phyloP scores from a whole-genome alignment of 768 basidiomycete species.

The Boletus rubropictus region DNA sequence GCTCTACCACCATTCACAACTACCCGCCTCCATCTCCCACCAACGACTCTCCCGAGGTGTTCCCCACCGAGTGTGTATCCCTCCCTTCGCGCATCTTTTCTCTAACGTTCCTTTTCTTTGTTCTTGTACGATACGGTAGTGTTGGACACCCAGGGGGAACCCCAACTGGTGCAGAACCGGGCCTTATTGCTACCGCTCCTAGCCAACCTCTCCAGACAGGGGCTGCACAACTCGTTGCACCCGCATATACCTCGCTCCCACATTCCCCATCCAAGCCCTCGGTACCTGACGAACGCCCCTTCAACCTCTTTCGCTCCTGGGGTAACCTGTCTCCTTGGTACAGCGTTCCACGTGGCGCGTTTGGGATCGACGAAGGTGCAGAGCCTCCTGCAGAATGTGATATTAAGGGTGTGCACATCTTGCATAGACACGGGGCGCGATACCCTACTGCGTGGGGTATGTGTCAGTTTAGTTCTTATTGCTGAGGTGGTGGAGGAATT shows the following conservation, averaged over 20 bases:
- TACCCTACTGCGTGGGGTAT: slow-evolving; percentile 63
- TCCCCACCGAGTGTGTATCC: slow-evolving; percentile 50
- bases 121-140: slow-evolving; percentile 6
- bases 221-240: slow-evolving; percentile 57
- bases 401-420: slow-evolving; percentile 68
- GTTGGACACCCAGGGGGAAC: slow-evolving; percentile 76
- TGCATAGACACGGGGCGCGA: slow-evolving; percentile 80
- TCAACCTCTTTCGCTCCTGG: slow-evolving; percentile 73
- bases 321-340: slow-evolving; percentile 87
- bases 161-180: slow-evolving; percentile 75
- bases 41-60: slow-evolving; percentile 64
- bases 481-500: neutral
- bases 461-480: slow-evolving; percentile 18
- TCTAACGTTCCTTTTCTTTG: neutral
- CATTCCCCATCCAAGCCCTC: slow-evolving; percentile 5
- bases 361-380: slow-evolving; percentile 69
- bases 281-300: slow-evolving; percentile 32
- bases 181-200: slow-evolving; percentile 66
- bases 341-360: slow-evolving; percentile 56
- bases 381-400: slow-evolving; percentile 65
- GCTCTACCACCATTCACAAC: slow-evolving; percentile 61
- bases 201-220: slow-evolving; percentile 74
- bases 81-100: too few species aligned
- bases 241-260: slow-evolving; percentile 29
- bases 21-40: slow-evolving; percentile 73